Conservation (phyloP, 1,139 yeast genomes). For the Protomyces pachydermus region DNA sequence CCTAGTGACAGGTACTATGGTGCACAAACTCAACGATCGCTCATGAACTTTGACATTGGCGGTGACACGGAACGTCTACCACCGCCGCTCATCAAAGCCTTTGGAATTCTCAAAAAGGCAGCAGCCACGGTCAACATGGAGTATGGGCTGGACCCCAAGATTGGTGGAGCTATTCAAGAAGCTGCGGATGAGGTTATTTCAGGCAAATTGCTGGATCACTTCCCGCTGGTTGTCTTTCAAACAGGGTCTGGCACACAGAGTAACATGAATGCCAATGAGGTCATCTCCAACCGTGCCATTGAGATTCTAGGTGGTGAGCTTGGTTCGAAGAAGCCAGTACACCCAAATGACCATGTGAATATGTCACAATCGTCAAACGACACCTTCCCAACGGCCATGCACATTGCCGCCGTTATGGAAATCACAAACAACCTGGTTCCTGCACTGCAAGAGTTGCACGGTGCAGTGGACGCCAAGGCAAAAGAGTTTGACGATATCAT, state of each 20-base stretch:
- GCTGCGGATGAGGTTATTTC: conserved; percentile 94
- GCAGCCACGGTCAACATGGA: conserved; percentile 87
- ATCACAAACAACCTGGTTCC: conserved; percentile 72
- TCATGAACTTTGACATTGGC: conserved; percentile 91
- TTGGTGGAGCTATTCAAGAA: conserved; percentile 77
- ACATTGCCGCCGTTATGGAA: conserved; percentile 94
- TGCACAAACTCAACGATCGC: conserved; percentile 92
- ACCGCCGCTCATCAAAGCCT: conserved; percentile 80
- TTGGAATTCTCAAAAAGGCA: conserved; percentile 89
- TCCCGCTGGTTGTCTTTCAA: conserved; percentile 97
- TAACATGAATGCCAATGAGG: conserved; percentile 66
- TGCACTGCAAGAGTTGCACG: conserved; percentile 68
- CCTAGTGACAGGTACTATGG: conserved; percentile 88
- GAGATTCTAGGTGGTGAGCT: conserved; percentile 85
- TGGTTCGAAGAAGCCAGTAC: conserved; percentile 91
- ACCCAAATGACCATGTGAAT: conserved; percentile 97
- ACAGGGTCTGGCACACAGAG: conserved; percentile 99
- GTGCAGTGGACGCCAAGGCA: conserved; percentile 67
- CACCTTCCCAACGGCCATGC: conserved; percentile 98
- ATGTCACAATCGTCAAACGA: conserved; percentile 98
- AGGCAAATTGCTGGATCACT: conserved; percentile 87
- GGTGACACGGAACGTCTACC: conserved; percentile 90
- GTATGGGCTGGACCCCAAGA: conserved; percentile 79
- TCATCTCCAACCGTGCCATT: conserved; percentile 94
- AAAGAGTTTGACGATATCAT: conserved; percentile 82